Evolutionary conservation across 1,284 basidiomycete genomes (phyloP).

Genomic region (Bjerkandera adusta): DNA sequence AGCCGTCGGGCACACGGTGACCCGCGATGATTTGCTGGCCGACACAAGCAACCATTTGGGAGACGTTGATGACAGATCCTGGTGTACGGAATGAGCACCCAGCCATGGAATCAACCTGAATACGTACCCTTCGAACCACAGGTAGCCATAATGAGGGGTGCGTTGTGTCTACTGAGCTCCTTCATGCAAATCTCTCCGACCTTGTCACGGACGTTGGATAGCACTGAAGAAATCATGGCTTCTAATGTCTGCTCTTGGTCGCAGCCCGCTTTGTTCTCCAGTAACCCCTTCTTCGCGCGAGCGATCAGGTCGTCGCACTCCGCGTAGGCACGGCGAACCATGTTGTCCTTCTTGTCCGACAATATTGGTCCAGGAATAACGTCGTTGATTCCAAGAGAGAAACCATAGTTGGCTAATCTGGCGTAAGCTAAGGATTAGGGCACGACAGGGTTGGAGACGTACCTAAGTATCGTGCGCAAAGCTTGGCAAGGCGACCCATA

Average conservation of each 20-base stretch:
- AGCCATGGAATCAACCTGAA: neutral
- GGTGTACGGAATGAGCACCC: neutral
- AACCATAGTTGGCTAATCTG: conserved; percentile 94
- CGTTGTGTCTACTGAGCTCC: conserved; percentile 95
- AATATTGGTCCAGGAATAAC: conserved; percentile 93
- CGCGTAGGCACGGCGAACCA: conserved; percentile 89
- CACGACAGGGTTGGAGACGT: conserved; percentile 30
- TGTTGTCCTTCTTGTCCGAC: conserved; percentile 77
- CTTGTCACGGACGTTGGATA: conserved; percentile 94
- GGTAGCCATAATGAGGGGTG: conserved; percentile 98
- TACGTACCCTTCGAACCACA: conserved; percentile 93
- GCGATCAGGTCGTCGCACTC: conserved; percentile 88
- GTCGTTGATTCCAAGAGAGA: conserved; percentile 98
- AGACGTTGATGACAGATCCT: conserved; percentile 99
- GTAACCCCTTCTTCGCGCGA: conserved; percentile 86
- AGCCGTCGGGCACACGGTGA: conserved; percentile 97
- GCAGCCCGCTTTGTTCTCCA: conserved; percentile 96
- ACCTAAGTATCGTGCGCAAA: conserved; percentile 94
- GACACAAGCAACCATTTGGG: conserved; percentile 99
- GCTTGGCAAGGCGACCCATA: conserved; percentile 96
- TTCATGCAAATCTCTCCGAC: conserved; percentile 99
- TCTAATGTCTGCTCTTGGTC: conserved; percentile 98
- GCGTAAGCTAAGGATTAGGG: too few relatives aligned
- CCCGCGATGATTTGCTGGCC: conserved; percentile 99
- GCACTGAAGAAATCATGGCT: conserved; percentile 89